Conservation (phyloP, 2,329 filamentous ascomycete species). For the Penicillium sp. region DNA sequence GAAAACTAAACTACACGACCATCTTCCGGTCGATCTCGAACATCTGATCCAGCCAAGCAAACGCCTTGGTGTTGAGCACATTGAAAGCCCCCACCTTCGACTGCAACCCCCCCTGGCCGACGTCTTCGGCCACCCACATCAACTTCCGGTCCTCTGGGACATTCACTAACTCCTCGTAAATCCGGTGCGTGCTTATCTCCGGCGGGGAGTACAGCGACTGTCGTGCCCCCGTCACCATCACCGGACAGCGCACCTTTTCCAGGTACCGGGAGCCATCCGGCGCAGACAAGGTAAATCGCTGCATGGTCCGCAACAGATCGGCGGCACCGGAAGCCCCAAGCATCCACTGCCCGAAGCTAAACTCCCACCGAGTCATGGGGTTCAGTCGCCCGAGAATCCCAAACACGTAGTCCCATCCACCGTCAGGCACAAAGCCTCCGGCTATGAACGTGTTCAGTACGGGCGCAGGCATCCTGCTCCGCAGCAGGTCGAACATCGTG, state of each 20-base stretch:
- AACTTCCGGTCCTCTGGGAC: too few species aligned
- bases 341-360: constrained; percentile 2
- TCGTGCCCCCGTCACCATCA: constrained; percentile 4
- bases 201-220: constrained; percentile 1
- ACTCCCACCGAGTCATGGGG: constrained; percentile 2
- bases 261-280: background rate
- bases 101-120: too few species aligned
- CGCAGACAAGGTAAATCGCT: background rate
- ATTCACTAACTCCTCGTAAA: too few species aligned
- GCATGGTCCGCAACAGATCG: background rate
- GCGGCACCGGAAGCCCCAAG: background rate
- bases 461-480: background rate
- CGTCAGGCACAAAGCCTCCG: background rate
- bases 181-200: too few species aligned
- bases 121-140: too few species aligned
- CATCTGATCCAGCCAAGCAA: too few species aligned
- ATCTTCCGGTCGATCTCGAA: too few species aligned
- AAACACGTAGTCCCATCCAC: constrained; percentile 1
- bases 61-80: too few species aligned
- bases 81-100: too few species aligned
- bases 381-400: background rate
- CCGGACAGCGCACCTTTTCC: constrained; percentile 2
- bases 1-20: too few species aligned
- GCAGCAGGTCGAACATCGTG: constrained; percentile 3
- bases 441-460: background rate